Evolutionary conservation across 73 alveolate species (phyloP).

Genomic region (Symbiodinium pilosum): DNA sequence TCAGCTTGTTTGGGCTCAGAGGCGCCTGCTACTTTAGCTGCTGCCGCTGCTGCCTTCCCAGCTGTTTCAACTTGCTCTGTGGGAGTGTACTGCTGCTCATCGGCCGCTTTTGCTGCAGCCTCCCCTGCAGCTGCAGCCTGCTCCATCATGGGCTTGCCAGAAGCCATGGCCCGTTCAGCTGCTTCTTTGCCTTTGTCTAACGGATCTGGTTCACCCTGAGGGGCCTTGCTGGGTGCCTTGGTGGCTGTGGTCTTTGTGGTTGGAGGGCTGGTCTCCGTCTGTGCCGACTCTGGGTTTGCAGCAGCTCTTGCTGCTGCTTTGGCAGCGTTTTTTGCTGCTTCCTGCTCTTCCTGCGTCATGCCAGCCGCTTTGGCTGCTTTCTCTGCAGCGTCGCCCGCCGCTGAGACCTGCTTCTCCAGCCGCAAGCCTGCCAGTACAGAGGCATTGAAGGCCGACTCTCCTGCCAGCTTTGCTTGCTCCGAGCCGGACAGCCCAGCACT

Average conservation of each 20-base stretch:
- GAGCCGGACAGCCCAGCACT: not conserved
- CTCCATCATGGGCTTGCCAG: not conserved
- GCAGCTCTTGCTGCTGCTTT: not conserved
- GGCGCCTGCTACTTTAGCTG: not conserved
- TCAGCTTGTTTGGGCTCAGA: not conserved
- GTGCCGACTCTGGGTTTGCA: not conserved
- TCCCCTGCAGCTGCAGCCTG: constrained; percentile 17
- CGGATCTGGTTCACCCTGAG: not conserved
- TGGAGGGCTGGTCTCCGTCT: not conserved
- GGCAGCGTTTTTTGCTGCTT: constrained; percentile 23
- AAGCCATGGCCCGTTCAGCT: not conserved
- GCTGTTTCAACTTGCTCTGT: not conserved
- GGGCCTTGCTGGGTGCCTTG: not conserved
- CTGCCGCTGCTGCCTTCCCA: constrained; percentile 22
- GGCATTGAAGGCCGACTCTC: constrained; percentile 8
- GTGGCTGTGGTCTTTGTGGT: not conserved
- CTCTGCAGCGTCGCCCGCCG: constrained; percentile 25
- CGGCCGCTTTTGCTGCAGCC: not conserved
- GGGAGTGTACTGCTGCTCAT: not conserved
- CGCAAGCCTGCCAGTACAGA: not conserved
- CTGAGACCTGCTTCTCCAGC: constrained; percentile 18
- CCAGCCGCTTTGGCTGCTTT: constrained; percentile 24
- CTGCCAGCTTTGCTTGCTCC: constrained; percentile 27
- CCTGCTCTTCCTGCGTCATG: constrained; percentile 2
- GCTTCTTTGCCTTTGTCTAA: not conserved